phyloP scores from a whole-genome alignment of 1,284 basidiomycete genomes.

The Austropuccinia psidii region DNA sequence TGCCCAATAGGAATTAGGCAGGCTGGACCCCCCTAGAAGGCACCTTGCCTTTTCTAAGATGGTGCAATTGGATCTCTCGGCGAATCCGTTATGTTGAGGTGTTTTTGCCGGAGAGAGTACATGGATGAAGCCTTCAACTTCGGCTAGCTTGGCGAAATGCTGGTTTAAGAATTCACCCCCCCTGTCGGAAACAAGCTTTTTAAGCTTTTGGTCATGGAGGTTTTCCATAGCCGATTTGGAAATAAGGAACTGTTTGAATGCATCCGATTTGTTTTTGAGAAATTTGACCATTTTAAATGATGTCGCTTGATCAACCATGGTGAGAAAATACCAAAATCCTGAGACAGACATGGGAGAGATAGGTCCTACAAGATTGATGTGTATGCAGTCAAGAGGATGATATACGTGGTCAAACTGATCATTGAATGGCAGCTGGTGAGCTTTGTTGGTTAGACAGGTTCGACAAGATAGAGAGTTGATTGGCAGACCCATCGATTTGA shows the following conservation, averaged over 20 bases:
- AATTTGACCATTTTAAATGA: not conserved
- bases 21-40: not conserved
- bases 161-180: not conserved
- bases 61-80: not conserved
- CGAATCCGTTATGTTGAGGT: conserved; percentile 7
- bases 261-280: not conserved
- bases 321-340: not conserved
- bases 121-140: not conserved
- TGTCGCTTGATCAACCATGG: not conserved
- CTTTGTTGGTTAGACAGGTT: not conserved
- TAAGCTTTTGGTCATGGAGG: not conserved
- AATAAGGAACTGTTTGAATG: not conserved
- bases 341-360: not conserved
- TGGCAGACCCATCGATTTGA: not conserved
- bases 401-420: not conserved
- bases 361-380: not conserved
- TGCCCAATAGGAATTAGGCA: not conserved
- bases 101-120: not conserved
- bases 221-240: not conserved
- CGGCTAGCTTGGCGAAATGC: not conserved
- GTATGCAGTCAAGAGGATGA: not conserved
- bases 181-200: not conserved
- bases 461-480: not conserved
- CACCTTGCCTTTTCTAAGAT: conserved; percentile 1
- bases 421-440: not conserved